Base-by-base conservation (phyloP, 345 rosid genomes). In the Eucalyptus rudis region DNA sequence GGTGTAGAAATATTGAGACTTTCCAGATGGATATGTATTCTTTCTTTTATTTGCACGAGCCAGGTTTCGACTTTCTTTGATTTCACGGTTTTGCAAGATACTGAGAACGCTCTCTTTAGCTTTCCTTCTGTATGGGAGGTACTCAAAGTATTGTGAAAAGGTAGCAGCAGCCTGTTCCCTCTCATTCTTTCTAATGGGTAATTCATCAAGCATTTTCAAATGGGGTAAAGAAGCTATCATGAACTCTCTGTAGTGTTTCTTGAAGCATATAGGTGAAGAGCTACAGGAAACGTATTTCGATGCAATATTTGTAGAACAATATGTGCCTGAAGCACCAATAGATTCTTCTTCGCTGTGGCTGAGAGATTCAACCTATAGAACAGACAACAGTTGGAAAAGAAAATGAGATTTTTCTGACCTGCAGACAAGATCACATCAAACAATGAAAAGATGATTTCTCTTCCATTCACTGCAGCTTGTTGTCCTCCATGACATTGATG, bases 251-350 rank as follows among this genome's bases (percentile, higher is more conserved):
- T 97, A 97, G 91, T 97, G 97, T 89, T 96, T 96, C 91, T 95
- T 93, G 45, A 91, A 95, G 94, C 99, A 97, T 93, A 97, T 95
- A 5, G 98, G 98, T 89, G 99, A 96, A 90, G 99, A 94, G 88
- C 91, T 93, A 54, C 91, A 86, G 33, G 98, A 92, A 59, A 94
- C 90, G 90, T 92, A 97, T 88, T 93, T 95, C 88, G 95, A 88
- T 50, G 94, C 94, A 87, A 91, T 92, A 90, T 92, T 92, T 79
- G 90, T 92, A 87, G 54, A 45, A 88, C 88, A 91, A 86, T 92
- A 90, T 68, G 92, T 40, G 36, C 85, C 91, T 84, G 91, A 89
- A 90, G 90, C 91, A 25, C 85, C 51, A 4, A 79, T 88, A 83
- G 91, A 91, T 87, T 92, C 97, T 91, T 93, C 95, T 86, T 92